Base-by-base conservation (phyloP, 2,329 filamentous ascomycete genomes). In the Aspergillus novoparasiticus region DNA sequence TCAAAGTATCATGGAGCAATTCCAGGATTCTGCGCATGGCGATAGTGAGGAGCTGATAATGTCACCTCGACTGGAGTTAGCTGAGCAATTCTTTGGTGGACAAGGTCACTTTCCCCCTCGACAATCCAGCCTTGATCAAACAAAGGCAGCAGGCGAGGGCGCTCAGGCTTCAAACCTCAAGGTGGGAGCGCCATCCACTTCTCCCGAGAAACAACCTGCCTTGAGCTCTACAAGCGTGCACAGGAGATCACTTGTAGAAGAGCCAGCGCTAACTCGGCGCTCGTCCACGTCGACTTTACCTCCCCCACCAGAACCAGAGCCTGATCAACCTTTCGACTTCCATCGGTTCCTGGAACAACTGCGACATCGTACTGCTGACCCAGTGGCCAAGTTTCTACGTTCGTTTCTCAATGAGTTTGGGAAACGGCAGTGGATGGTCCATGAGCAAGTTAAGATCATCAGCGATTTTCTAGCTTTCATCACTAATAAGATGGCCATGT, bases 361-460 rank as follows among this genome's bases (percentile, higher is more conserved):
- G 36, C 90, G 95, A 64, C 95, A 99, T 79, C 92, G 94, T 68
- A 97, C 96, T 62, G 96, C 95, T n/a, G 96, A 99, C 72, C 95
- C 96, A 1, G 94, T 99, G 2, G 96, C 96, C 6, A 91, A 94
- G 67, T 99, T 97, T 74, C 84, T 99, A 53, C 92, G 96, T 68
- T 98, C 95, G 0, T 99, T 99, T 72, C 81, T 99, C 34, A 89
- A 88, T 56, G 96, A 99, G 77, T 99, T 99, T 79, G 92, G 89
- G 41, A 99, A 98, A 82, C 92, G 94, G 70, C 95, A 98, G 78
- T 99, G 95, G 95, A 96, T 97, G 92, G 95, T 97, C 8, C 95
- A 99, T 76, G 95, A 99, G 80, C 95, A 99, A 78, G 95, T 98
- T 75, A 99, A 99, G 80, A 98, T 99, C 66, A 97, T 99, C 65